Percentiles rank a stretch among this genome's conserved stretches.
Evolutionary conservation across 139 green algal species (phyloP).

Genomic region (Axilococcus clingmanii): DNA sequence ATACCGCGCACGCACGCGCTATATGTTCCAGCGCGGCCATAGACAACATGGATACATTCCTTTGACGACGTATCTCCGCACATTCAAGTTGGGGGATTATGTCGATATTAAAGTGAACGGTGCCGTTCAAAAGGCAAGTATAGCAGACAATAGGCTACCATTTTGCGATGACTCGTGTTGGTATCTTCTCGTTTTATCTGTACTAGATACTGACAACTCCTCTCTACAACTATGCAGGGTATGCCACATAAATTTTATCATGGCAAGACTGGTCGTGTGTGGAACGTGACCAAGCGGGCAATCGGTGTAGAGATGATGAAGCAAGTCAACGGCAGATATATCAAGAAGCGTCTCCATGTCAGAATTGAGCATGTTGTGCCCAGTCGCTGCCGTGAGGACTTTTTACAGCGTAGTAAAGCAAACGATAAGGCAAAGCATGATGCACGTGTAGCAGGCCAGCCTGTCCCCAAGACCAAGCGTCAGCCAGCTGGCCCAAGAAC

Average conservation of each 20-base stretch:
- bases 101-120: slow-evolving; percentile 98
- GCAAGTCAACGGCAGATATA: slow-evolving; percentile 70
- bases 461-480: slow-evolving; percentile 57
- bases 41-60: slow-evolving; percentile 83
- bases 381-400: slow-evolving; percentile 91
- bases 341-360: slow-evolving; percentile 96
- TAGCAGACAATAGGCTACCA: too few species aligned
- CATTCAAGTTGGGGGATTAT: slow-evolving; percentile 93
- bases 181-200: too few species aligned
- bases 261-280: slow-evolving; percentile 88
- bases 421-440: slow-evolving; percentile 79
- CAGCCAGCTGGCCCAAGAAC: slow-evolving; percentile 52
- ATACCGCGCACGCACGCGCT: slow-evolving; percentile 71
- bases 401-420: slow-evolving; percentile 64
- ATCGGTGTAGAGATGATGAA: slow-evolving; percentile 98
- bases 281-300: slow-evolving; percentile 97
- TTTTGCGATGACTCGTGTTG: too few species aligned
- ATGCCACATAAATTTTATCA: slow-evolving; percentile 99
- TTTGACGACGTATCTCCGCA: slow-evolving; percentile 86
- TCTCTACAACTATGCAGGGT: slow-evolving; percentile 48
- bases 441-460: slow-evolving; percentile 57
- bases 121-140: slow-evolving; percentile 82
- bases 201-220: background rate
- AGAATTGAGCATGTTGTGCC: slow-evolving; percentile 92
- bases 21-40: slow-evolving; percentile 80